Evolutionary conservation across 768 basidiomycete species (phyloP).

Genomic region (Amanita jacksonii): DNA sequence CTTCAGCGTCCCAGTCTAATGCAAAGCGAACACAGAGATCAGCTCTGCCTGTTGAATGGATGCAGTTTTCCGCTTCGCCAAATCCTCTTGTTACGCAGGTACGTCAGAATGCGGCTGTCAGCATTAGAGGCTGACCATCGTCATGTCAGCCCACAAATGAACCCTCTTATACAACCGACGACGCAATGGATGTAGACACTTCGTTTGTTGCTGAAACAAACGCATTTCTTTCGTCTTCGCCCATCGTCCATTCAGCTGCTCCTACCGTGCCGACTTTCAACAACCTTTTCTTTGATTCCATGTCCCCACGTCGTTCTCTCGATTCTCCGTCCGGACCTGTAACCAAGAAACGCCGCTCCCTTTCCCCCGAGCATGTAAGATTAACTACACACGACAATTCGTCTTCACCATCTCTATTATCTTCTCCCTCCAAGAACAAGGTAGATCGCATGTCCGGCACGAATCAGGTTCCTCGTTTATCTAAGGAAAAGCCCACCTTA

Average conservation of each 20-base stretch:
- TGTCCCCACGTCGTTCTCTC: conserved; percentile 40
- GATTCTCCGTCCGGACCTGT: conserved; percentile 34
- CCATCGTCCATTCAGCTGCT: conserved; percentile 37
- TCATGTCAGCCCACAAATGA: conserved; percentile 28
- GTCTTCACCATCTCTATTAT: conserved; percentile 41
- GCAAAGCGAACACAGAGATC: conserved; percentile 52
- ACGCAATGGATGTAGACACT: conserved; percentile 78
- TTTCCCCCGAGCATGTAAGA: conserved; percentile 41
- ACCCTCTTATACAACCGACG: conserved; percentile 38
- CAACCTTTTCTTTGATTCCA: conserved; percentile 48
- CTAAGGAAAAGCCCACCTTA: conserved; percentile 34
- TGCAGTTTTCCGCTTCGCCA: conserved; percentile 20
- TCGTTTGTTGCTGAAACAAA: conserved; percentile 30
- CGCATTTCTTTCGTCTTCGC: conserved; percentile 23
- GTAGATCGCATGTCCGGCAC: conserved; percentile 39
- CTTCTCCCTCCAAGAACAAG: conserved; percentile 42
- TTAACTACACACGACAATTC: conserved; percentile 27
- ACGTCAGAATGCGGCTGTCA: conserved; percentile 10
- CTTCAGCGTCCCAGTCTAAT: conserved; percentile 17
- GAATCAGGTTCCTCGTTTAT: conserved; percentile 4
- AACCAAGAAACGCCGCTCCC: conserved; percentile 48
- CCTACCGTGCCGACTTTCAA: conserved; percentile 46
- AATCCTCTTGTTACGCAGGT: conserved; percentile 19
- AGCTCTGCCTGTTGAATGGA: conserved; percentile 59
- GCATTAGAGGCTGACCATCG: conserved; percentile 1